Conservation (phyloP, 176 grass and related monocot genomes). For the Secale cereale region DNA sequence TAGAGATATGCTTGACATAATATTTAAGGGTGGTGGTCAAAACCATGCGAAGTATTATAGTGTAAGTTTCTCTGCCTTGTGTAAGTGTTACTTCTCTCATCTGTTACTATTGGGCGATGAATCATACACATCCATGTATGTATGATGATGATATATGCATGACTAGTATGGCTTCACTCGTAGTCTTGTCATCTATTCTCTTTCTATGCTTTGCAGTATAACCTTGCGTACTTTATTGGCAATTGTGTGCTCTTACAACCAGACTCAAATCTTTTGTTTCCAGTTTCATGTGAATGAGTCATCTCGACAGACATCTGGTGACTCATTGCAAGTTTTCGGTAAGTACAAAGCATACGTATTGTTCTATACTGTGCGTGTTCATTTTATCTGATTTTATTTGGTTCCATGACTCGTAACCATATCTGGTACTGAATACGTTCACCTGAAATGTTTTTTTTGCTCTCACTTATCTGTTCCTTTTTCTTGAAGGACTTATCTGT, state of each 20-base stretch:
- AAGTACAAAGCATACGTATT: constrained; percentile 17
- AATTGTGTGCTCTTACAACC: constrained; percentile 17
- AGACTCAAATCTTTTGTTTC: constrained; percentile 23
- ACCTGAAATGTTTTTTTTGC: background rate
- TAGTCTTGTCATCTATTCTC: constrained; percentile 23
- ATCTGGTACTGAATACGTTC: background rate
- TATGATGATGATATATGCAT: constrained; percentile 7
- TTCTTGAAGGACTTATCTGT: background rate
- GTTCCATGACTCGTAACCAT: background rate
- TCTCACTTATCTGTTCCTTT: background rate
- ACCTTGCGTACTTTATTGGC: constrained; percentile 16
- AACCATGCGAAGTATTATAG: constrained; percentile 86
- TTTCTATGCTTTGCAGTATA: constrained; percentile 16
- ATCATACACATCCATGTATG: constrained; percentile 6
- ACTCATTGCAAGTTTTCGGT: constrained; percentile 63
- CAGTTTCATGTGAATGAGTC: constrained; percentile 98
- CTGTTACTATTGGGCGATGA: constrained; percentile 1
- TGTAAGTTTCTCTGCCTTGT: constrained; percentile 53
- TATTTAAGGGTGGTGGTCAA: constrained; percentile 87
- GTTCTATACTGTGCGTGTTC: background rate
- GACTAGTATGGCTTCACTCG: constrained; percentile 17
- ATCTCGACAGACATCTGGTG: constrained; percentile 60
- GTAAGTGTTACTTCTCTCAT: constrained; percentile 3
- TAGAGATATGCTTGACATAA: constrained; percentile 81
- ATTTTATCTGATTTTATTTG: constrained; percentile 25